Conservation (phyloP, 2,329 filamentous ascomycete species). For the Dryadomyces quercivorus region DNA sequence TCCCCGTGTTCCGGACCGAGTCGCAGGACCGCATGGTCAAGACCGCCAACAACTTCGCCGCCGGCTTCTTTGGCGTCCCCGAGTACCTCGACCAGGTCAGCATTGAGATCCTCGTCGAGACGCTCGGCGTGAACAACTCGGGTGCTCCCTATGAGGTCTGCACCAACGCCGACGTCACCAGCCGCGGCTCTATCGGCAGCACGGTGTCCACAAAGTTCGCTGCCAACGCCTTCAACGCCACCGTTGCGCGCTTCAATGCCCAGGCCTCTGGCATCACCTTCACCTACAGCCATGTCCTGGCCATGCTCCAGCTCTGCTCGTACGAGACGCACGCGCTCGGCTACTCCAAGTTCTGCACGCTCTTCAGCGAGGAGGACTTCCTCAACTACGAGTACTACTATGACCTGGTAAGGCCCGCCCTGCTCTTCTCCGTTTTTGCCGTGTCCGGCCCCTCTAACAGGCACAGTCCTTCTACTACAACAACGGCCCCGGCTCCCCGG, state of each 20-base stretch:
- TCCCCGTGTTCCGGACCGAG: conserved; percentile 25
- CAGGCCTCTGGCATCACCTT: conserved; percentile 16
- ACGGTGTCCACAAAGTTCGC: conserved; percentile 14
- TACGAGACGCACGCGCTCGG: conserved; percentile 25
- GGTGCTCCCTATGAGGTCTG: conserved; percentile 4
- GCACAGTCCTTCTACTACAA: conserved; percentile 19
- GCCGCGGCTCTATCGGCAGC: conserved; percentile 15
- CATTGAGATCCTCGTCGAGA: conserved; percentile 22
- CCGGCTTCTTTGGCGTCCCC: conserved; percentile 20
- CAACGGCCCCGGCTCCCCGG: conserved; percentile 20
- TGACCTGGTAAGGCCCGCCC: conserved; percentile 24
- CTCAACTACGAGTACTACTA: conserved; percentile 30
- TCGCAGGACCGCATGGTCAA: conserved; percentile 22
- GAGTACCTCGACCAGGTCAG: conserved; percentile 20
- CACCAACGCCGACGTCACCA: conserved; percentile 7
- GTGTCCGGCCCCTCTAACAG: conserved; percentile 8
- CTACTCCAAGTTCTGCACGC: conserved; percentile 27
- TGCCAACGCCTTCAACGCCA: conserved; percentile 17
- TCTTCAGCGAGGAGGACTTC: conserved; percentile 29
- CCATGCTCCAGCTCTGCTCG: conserved; percentile 26
- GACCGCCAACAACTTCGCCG: conserved; percentile 7
- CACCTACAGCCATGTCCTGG: conserved; percentile 22
- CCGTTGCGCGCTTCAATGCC: conserved; percentile 17
- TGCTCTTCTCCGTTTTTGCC: conserved; percentile 6
- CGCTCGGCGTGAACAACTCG: conserved; percentile 9